These are phyloP conservation scores for Colletotrichum godetiae DNA, from an alignment of 2,329 filamentous ascomycete genomes.

Conservation along the genomic window DNA sequence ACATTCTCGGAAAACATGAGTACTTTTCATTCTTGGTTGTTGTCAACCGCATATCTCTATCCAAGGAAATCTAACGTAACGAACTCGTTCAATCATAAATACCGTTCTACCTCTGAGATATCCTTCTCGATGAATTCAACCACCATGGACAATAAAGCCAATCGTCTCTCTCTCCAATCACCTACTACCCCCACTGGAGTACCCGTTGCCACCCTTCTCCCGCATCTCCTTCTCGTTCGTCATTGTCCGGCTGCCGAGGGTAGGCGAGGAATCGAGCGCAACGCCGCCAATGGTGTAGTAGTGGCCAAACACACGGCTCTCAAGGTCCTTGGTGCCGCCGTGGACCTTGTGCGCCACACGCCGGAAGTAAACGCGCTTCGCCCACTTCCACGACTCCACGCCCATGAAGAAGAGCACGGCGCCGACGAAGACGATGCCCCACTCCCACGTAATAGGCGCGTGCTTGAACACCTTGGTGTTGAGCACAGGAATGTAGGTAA, in stretches of 20 bases:
- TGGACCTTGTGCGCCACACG: slow-evolving; percentile 41
- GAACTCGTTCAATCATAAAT: not conserved
- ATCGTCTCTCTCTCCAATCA: not conserved
- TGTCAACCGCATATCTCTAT: slow-evolving; percentile 15
- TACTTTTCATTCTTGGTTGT: slow-evolving; percentile 18
- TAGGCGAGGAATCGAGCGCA: slow-evolving; percentile 31
- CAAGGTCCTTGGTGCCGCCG: slow-evolving; percentile 41
- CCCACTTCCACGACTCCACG: slow-evolving; percentile 69
- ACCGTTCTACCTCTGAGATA: no score
- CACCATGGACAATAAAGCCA: not conserved
- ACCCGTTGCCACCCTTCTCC: slow-evolving; percentile 32
- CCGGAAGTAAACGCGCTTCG: slow-evolving; percentile 59
- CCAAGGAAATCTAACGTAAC: slow-evolving; percentile 6
- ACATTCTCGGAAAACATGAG: not conserved
- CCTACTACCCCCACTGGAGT: slow-evolving; percentile 21
- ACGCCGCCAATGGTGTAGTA: slow-evolving; percentile 42
- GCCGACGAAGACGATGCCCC: slow-evolving; percentile 67
- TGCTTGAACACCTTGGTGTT: slow-evolving; percentile 70
- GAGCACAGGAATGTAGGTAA: slow-evolving; percentile 68
- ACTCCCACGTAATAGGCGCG: slow-evolving; percentile 69
- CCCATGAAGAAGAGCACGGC: slow-evolving; percentile 68
- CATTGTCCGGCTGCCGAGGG: slow-evolving; percentile 31
- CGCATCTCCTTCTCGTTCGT: slow-evolving; percentile 36
- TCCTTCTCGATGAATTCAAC: no score
- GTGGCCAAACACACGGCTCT: slow-evolving; percentile 47